phyloP scores from a whole-genome alignment of 2,329 filamentous ascomycete species.

The Talaromyces sp. region DNA sequence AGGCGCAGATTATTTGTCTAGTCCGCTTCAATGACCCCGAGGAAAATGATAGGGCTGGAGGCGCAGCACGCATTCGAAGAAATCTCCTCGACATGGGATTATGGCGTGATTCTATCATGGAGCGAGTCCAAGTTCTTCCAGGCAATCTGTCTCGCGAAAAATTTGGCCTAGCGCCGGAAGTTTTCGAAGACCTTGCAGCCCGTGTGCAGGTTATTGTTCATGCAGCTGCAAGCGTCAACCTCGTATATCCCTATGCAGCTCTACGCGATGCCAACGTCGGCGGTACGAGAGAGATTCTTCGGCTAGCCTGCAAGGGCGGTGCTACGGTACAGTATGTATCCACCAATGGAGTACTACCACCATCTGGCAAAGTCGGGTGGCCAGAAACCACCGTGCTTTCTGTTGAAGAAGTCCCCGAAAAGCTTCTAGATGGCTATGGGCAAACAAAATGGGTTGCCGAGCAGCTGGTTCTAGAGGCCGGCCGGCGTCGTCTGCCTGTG shows the following conservation, averaged over 20 bases:
- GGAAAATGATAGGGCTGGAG: slow-evolving; percentile 58
- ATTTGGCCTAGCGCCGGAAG: slow-evolving; percentile 61
- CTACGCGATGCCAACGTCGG: slow-evolving; percentile 68
- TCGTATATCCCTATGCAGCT: slow-evolving; percentile 76
- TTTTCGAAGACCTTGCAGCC: slow-evolving; percentile 59
- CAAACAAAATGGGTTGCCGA: slow-evolving; percentile 80
- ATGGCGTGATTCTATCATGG: slow-evolving; percentile 71
- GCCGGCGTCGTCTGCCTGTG: slow-evolving; percentile 61
- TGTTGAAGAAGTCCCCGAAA: slow-evolving; percentile 62
- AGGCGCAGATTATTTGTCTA: slow-evolving; percentile 64
- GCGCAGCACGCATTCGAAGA: slow-evolving; percentile 65
- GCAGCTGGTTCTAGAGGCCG: slow-evolving; percentile 65
- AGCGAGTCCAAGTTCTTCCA: slow-evolving; percentile 69
- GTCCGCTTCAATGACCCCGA: slow-evolving; percentile 66
- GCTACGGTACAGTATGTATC: slow-evolving; percentile 74
- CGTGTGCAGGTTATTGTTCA: slow-evolving; percentile 70
- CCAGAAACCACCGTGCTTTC: slow-evolving; percentile 61
- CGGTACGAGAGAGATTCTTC: slow-evolving; percentile 71
- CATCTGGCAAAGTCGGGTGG: slow-evolving; percentile 61
- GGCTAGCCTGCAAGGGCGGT: slow-evolving; percentile 60
- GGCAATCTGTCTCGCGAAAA: slow-evolving; percentile 65
- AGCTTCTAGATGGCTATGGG: slow-evolving; percentile 67
- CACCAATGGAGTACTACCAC: slow-evolving; percentile 72
- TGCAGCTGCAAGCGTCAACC: slow-evolving; percentile 70
- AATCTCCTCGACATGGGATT: slow-evolving; percentile 73